A percentile compares a stretch with the other conserved stretches of the same genome.
These are phyloP conservation scores for Carex myosuroides DNA, from an alignment of 176 grass and related monocot genomes.

Conservation along the genomic window DNA sequence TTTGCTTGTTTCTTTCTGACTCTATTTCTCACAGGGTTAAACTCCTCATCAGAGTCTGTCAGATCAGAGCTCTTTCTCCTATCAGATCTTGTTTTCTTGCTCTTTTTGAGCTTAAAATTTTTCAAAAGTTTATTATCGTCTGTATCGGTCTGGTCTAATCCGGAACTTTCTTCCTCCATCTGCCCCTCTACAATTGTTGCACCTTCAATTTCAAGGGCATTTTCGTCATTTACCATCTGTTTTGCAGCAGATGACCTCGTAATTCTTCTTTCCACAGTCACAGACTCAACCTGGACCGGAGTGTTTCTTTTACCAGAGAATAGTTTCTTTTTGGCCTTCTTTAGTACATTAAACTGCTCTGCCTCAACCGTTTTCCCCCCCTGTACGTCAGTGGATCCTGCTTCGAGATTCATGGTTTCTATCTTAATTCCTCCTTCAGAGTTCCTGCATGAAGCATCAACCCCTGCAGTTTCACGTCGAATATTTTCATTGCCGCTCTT, in stretches of 20 bases:
- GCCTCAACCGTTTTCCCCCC: neutral
- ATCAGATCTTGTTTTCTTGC: conserved; percentile 7
- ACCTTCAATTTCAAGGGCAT: neutral
- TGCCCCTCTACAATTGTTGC: neutral
- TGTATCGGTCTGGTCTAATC: neutral
- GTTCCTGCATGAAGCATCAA: neutral
- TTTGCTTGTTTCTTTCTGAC: neutral
- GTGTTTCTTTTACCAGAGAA: neutral
- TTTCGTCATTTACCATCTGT: conserved; percentile 37
- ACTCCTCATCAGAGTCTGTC: conserved; percentile 1
- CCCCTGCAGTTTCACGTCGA: neutral
- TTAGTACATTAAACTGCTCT: conserved; percentile 23
- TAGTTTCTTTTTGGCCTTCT: conserved; percentile 26
- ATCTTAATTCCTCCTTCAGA: neutral
- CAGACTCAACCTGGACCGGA: conserved; percentile 23
- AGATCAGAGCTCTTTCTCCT: conserved; percentile 7
- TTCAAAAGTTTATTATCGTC: conserved; percentile 6
- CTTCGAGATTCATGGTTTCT: neutral
- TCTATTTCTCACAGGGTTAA: neutral
- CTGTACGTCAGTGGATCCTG: neutral
- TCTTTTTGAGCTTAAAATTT: conserved; percentile 6
- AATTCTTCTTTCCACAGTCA: conserved; percentile 45
- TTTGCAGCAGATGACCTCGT: conserved; percentile 65
- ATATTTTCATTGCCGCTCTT: conserved; percentile 15
- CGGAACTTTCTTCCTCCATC: conserved; percentile 5